Base-by-base conservation (phyloP, 2,329 filamentous ascomycete genomes). In the Elsinoe ampelina region DNA sequence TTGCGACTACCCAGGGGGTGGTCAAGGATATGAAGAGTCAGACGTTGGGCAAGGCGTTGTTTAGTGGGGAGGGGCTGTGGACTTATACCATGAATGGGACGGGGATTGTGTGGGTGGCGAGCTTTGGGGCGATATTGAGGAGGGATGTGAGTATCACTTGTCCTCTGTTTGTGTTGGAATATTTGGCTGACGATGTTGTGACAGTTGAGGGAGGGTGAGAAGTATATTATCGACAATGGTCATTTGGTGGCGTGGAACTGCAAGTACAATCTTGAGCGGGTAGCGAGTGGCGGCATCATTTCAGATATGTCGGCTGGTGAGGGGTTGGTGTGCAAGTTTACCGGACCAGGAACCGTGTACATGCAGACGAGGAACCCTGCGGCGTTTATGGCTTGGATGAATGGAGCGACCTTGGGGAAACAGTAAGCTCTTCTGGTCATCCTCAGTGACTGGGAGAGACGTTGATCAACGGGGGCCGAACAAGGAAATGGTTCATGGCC, bases 241-340 rank as follows among this genome's bases (percentile, higher is more conserved):
- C 90, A 97, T 64, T 78, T 97, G 1, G 90, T 97, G 0, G 92
- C 93, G 0, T 98, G 93, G 93, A 96, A 96, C 69, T 91, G 87
- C 67, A 89, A 95, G 67, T 98, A 97, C 66, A 80, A 88, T 3
- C 83, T 98, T 61, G 90, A 96, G 73, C 84, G 93, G 13, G 86
- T 95, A 3, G 85, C 92, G 0, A 93, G 87, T 2, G 93, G 93
- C 1, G 93, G 93, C 36, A 84, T 98, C 61, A 86, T 98, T n/a
- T 92, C 88, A n/a, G 84, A 85, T 8, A 71, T 95, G 19, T 83
- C 84, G 26, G 85, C 89, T 0, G 86, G 80, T 0, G 93, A 98
- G 72, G 93, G 93, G 0, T 75, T 97, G 35, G 91, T 95, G 3
- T 98, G 93, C 76, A 95, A 90, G 68, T 97, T 97, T 63, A 89